These are phyloP conservation scores for Ustilago vetiveriae DNA, from an alignment of 1,284 basidiomycete species.

Conservation along the genomic window DNA sequence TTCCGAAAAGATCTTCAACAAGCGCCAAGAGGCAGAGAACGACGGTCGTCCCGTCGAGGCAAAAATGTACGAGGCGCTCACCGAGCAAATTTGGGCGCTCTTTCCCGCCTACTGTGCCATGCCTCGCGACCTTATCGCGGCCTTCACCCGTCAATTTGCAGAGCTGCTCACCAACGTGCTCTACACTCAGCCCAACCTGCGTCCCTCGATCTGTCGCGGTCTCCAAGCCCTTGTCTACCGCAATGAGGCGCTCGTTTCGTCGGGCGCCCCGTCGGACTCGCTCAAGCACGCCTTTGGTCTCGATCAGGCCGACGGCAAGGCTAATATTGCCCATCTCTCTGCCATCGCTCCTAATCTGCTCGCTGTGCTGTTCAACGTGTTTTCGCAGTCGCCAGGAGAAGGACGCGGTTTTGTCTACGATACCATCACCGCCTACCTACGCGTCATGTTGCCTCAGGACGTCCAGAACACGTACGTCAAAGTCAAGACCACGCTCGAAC, in stretches of 20 bases:
- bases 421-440: constrained; percentile 85
- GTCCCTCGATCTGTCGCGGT: constrained; percentile 82
- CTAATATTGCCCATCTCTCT: constrained; percentile 79
- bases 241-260: constrained; percentile 71
- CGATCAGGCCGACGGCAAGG: constrained; percentile 73
- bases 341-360: constrained; percentile 89
- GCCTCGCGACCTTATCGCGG: constrained; percentile 76
- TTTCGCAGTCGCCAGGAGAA: constrained; percentile 81
- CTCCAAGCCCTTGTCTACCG: constrained; percentile 83
- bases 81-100: constrained; percentile 88
- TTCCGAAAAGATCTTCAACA: constrained; percentile 86
- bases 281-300: constrained; percentile 71
- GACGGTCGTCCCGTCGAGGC: constrained; percentile 79
- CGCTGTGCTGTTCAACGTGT: constrained; percentile 95
- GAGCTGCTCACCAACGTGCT: constrained; percentile 87
- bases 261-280: constrained; percentile 69
- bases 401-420: constrained; percentile 85
- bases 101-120: constrained; percentile 77
- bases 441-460: constrained; percentile 74
- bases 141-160: constrained; percentile 54
- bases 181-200: constrained; percentile 85
- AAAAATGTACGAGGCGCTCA: constrained; percentile 91
- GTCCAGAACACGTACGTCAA: constrained; percentile 82
- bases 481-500: constrained; percentile 79
- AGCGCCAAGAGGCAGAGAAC: constrained; percentile 73